Evolutionary conservation across 768 basidiomycete genomes (phyloP), one percentile per base, ranked within the genome.

Genomic region (Neoboletus magnificus): DNA sequence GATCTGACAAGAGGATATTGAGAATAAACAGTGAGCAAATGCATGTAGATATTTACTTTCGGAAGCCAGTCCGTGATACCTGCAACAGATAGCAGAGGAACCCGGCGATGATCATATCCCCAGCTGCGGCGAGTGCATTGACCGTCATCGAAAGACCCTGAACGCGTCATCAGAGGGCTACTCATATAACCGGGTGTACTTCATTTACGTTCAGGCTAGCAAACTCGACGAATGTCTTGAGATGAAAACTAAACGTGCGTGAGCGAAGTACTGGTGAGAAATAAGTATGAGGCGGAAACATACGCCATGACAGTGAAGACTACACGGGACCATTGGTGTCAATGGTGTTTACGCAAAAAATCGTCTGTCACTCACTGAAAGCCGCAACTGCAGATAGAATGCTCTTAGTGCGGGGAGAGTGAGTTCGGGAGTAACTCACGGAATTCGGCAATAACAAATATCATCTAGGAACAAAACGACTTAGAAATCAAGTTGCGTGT

Each of bases 81-180:
- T 37, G 36, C 36, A 37, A 18, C 10, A 37, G 36, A 37, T 37
- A 37, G n/a, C 36, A 37, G 36, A 37, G 36, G 8, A n/a, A 37
- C 16, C 36, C 36, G 0, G 83, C 81, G 36, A 84, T 84, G 10
- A 79, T 55, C 13, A 81, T 62, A 42, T 85, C 83, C 2, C 74
- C 74, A 11, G 69, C 68, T 0, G 79, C 77, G 3, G 80, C 76
- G 4, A 79, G 64, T 1, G 73, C 80, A 58, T 84, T 84, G 59
- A 84, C 76, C 3, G 80, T 68, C 44, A 78, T 78, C 0, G 81
- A 78, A 37, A 83, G 65, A 5, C 72, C 9, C 67, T 68, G 50
- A n/a, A 35, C 12, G 11, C 8, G 5, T 25, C 7, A 20, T 59
- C 23, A 51, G 54, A 18, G 18, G 30, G 32, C n/a, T 2, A 20